Base-by-base conservation (phyloP, 192 early-diverging fungal species). In the Podila epicladia region DNA sequence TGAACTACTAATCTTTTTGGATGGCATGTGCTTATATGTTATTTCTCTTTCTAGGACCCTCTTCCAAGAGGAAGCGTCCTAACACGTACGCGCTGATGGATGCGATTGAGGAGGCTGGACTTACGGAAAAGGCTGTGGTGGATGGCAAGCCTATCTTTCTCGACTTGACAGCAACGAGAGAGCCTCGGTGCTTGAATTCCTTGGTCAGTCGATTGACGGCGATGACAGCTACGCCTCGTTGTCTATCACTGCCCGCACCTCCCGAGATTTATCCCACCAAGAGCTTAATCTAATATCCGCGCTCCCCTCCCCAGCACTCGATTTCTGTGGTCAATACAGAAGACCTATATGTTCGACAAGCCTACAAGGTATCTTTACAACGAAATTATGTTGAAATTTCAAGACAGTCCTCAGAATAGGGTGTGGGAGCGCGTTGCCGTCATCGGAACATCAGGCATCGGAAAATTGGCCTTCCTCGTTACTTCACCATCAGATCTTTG, bases 391-490 rank as follows among this genome's bases (percentile, higher is more conserved):
- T 4, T 41, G 31, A 28, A 1, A 26, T 65, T 72, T 31, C 38
- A 72, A 9, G 55, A 19, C 15, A 31, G 24, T 53, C 53, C 5
- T 22, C 2, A 5, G 32, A 32, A 32, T 51, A 4, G 32, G 32
- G 32, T 2, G 32, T 32, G 58, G 24, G 68, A 82, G 20, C 67
- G 37, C 6, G 32, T 83, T 20, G 24, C 73, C 1, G 58, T 83
- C 32, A 77, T 67, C 20, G 71, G 82, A 26, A 83, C 74, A 65
- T 64, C 74, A 6, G 74, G 74, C n/a, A 73, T 73, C 29, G 71
- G 82, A 19, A 83, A 83, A 31, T 83, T 71, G 41, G 69, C 58
- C 58, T 83, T 83, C 57, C 62, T 77, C 8, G 58, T 83, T 83
- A 83, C 49, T 62, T 83, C 29, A 35, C 71, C 53, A 70, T 77